Evolutionary conservation across 2,329 filamentous ascomycete species (phyloP).

Genomic region (Daldinia sp.): DNA sequence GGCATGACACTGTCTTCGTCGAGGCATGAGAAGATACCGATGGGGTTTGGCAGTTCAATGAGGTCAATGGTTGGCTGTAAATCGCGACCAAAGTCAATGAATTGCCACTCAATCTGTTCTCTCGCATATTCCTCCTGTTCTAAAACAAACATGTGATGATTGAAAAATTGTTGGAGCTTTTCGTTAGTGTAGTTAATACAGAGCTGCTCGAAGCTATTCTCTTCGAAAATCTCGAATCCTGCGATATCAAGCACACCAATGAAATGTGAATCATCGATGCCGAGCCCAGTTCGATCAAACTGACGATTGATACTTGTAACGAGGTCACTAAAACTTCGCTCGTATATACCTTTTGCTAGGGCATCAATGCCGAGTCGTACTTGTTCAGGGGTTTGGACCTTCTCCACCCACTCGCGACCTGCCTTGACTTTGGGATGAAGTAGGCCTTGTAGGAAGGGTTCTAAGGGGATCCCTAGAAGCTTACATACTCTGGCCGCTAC

Average conservation of each 20-base stretch:
- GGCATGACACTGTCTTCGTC: conserved; percentile 99
- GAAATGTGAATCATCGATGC: conserved; percentile 89
- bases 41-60: conserved; percentile 94
- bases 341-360: conserved; percentile 95
- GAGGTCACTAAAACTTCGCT: conserved; percentile 91
- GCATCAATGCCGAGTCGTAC: conserved; percentile 90
- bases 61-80: conserved; percentile 97
- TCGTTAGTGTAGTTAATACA: conserved; percentile 99
- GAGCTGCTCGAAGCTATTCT: conserved; percentile 98
- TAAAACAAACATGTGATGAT: conserved; percentile 99
- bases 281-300: conserved; percentile 84
- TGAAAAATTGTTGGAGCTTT: conserved; percentile 99
- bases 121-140: conserved; percentile 98
- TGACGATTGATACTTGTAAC: conserved; percentile 92
- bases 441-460: conserved; percentile 86
- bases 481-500: conserved; percentile 82
- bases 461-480: conserved; percentile 82
- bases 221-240: conserved; percentile 97
- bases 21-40: conserved; percentile 97
- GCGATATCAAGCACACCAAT: conserved; percentile 99
- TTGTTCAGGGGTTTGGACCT: conserved; percentile 96
- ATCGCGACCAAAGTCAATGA: conserved; percentile 98
- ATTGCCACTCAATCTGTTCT: conserved; percentile 99
- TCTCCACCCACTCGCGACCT: conserved; percentile 97
- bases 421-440: conserved; percentile 95